Conservation (phyloP, 2,329 filamentous ascomycete genomes). For the Nannizziopsis arthrosporioides region DNA sequence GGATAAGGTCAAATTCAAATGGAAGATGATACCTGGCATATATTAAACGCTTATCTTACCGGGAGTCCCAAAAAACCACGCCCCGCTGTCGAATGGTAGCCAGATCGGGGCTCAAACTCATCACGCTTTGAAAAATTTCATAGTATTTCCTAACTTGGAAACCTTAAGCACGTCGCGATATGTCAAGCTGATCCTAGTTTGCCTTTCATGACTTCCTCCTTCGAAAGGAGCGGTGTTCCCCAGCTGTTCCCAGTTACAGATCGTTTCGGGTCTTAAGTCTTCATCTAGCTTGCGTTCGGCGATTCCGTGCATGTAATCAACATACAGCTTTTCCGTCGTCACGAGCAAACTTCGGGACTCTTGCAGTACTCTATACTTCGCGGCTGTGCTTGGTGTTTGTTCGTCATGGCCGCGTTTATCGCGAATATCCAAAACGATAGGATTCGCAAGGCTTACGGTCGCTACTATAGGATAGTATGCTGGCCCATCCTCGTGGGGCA, state of each 20-base stretch:
- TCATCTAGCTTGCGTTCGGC: conserved; percentile 48
- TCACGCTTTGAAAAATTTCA: conserved; percentile 40
- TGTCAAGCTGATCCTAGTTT: conserved; percentile 48
- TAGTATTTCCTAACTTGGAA: conserved; percentile 57
- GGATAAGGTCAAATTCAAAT: conserved; percentile 50
- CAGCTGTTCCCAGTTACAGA: conserved; percentile 49
- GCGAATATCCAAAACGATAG: conserved; percentile 67
- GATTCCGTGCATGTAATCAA: conserved; percentile 50
- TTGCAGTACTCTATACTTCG: conserved; percentile 56
- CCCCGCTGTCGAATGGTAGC: background rate
- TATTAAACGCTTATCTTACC: conserved; percentile 25
- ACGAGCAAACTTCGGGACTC: conserved; percentile 64
- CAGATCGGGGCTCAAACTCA: background rate
- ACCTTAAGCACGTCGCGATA: conserved; percentile 79
- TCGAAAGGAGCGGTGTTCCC: conserved; percentile 30
- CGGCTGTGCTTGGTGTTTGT: conserved; percentile 34
- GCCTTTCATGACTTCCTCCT: conserved; percentile 37
- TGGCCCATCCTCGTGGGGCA: conserved; percentile 86
- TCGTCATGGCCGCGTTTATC: conserved; percentile 43
- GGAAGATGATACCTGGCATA: conserved; percentile 60
- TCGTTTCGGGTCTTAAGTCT: conserved; percentile 41
- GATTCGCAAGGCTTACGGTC: conserved; percentile 72
- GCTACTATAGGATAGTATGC: conserved; percentile 83
- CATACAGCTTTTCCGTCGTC: conserved; percentile 44
- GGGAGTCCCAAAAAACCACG: background rate